phyloP scores from a whole-genome alignment of 192 early-diverging fungal genomes.

The Rhizoclosmatium sp. region DNA sequence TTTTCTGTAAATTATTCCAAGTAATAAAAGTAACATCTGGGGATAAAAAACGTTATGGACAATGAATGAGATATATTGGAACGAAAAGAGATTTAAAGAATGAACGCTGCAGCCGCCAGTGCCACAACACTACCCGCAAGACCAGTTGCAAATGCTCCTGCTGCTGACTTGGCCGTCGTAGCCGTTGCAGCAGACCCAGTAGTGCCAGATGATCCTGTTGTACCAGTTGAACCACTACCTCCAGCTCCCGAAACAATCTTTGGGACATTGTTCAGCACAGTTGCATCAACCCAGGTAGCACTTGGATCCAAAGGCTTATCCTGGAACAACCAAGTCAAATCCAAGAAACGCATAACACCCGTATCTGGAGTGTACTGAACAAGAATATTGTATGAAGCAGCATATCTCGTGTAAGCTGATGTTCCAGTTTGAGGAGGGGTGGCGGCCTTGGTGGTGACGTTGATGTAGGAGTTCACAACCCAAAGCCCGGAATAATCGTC shows the following conservation, averaged over 20 bases:
- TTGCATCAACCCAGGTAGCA: conserved; percentile 13
- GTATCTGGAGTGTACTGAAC: conserved; percentile 32
- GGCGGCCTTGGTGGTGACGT: conserved; percentile 12
- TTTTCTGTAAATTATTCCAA: neutral
- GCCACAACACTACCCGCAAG: neutral
- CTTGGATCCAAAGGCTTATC: neutral
- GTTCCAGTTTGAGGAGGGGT: conserved; percentile 13
- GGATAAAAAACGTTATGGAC: neutral
- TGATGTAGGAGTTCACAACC: conserved; percentile 34
- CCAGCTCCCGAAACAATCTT: neutral
- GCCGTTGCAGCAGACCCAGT: neutral
- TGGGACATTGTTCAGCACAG: neutral
- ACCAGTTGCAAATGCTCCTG: neutral
- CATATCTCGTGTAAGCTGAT: conserved; percentile 21
- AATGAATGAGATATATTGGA: neutral
- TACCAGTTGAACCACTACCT: neutral
- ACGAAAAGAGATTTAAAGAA: neutral
- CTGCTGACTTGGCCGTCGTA: neutral
- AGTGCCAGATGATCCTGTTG: neutral
- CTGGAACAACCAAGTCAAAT: conserved; percentile 36
- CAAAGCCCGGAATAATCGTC: conserved; percentile 26
- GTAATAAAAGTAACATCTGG: neutral
- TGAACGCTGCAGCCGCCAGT: neutral
- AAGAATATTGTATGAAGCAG: conserved; percentile 15
- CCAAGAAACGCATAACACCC: conserved; percentile 20